Conservation (phyloP, 495 filamentous ascomycete species). For the Pseudoneurospora amorphoporcata region DNA sequence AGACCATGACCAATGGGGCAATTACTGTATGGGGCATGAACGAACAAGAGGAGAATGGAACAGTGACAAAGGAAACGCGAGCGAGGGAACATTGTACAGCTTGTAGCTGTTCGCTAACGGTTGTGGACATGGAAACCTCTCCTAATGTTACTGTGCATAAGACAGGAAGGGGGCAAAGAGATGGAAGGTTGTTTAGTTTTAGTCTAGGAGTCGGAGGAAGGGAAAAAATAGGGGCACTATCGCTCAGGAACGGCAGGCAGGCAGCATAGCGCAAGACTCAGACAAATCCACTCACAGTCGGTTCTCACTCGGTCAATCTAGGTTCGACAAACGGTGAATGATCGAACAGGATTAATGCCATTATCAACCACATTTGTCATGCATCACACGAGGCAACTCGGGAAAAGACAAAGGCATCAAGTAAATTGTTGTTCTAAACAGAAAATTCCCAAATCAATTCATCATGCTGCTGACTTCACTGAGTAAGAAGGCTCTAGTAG, state of each 20-base stretch:
- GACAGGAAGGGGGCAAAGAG: background rate
- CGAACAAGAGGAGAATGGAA: background rate
- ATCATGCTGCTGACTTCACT: background rate
- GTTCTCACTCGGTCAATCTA: background rate
- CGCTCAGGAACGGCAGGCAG: background rate
- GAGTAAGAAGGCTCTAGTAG: background rate
- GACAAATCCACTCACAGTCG: background rate
- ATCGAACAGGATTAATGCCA: background rate
- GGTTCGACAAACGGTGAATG: background rate
- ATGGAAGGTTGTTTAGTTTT: background rate
- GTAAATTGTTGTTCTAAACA: background rate
- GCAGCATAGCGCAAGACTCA: background rate
- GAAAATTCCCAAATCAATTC: background rate
- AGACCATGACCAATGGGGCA: background rate
- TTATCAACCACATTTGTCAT: background rate
- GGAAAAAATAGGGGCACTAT: background rate
- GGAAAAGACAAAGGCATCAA: background rate
- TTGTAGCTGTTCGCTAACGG: background rate
- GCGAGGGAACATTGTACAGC: background rate
- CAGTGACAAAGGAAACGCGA: background rate
- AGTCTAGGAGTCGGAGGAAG: background rate
- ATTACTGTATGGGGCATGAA: background rate
- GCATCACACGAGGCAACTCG: background rate
- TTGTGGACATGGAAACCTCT: background rate
- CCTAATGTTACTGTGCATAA: background rate